Evolutionary conservation across 495 filamentous ascomycete genomes (phyloP).

Genomic region (Xeromyces bisporus): DNA sequence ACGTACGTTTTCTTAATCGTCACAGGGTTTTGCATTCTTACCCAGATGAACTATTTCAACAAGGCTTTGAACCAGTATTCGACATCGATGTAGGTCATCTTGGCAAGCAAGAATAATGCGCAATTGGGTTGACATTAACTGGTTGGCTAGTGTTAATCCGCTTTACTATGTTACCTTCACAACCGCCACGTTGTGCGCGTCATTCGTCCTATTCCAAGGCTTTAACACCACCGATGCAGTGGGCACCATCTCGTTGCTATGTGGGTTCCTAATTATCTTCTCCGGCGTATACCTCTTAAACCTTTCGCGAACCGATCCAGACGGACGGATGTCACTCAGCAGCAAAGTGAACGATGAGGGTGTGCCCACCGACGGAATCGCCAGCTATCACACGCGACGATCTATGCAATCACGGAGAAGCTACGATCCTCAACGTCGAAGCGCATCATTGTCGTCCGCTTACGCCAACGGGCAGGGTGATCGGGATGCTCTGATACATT

Average conservation of each 20-base stretch:
- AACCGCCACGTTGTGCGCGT: constrained; percentile 82
- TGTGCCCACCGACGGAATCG: constrained; percentile 78
- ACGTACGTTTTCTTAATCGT: constrained; percentile 96
- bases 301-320: constrained; percentile 75
- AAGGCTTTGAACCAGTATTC: constrained; percentile 95
- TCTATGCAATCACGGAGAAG: constrained; percentile 83
- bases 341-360: constrained; percentile 49
- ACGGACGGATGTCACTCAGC: constrained; percentile 53
- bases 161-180: constrained; percentile 99
- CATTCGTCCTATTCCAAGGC: constrained; percentile 91
- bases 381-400: constrained; percentile 70
- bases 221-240: constrained; percentile 93
- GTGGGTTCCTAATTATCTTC: constrained; percentile 92
- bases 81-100: constrained; percentile 66
- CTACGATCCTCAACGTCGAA: constrained; percentile 34
- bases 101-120: neutral
- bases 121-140: constrained; percentile 11
- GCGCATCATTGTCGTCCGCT: constrained; percentile 39
- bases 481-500: constrained; percentile 64
- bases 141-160: constrained; percentile 62
- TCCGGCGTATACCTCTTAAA: constrained; percentile 94
- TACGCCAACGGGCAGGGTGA: constrained; percentile 37
- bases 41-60: constrained; percentile 99
- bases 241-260: constrained; percentile 83
- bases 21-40: constrained; percentile 79